Evolutionary conservation across 345 rosid genomes (phyloP), one percentile per base, ranked within the genome.

Genomic region (Reutealis trisperma): DNA sequence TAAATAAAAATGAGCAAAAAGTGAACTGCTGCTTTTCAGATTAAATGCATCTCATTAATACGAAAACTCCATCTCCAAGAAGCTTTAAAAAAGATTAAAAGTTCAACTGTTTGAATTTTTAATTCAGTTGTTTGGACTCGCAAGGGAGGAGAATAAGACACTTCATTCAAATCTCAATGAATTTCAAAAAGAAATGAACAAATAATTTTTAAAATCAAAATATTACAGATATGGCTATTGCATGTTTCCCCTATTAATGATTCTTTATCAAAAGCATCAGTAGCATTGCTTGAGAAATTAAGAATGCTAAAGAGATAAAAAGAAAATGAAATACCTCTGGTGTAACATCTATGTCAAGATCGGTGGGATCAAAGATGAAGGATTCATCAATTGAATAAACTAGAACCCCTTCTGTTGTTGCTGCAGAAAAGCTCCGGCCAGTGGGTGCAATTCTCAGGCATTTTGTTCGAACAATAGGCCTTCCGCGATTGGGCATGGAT

Each of bases 391-490:
- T 84, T 71, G 99, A 93, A 86, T 79, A 93, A 77, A 96, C 87
- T 59, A 91, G 89, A 67, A 96, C 98, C 41, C 98, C 99, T 79
- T 96, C 99, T 2, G 98, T 96, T n/a, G 98, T 93, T 61, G 99
- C 97, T 22, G 97, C 98, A 37, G 93, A 84, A 83, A 96, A 93
- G 83, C 89, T 89, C 61, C 98, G 89, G 14, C 99, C 98, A 18
- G 99, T 96, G 65, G 98, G 99, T 58, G 99, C 91, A 78, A 96
- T 89, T 87, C 90, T 89, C 67, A 96, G 86, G 86, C 90, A 83
- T 76, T 92, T 93, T 32, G 99, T 93, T 79, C 85, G 85, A 86
- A 96, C 79, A 63, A 90, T 83, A 66, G 97, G 93, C 75, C 97
- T 90, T 70, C 97, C 97, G 25, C 78, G 87, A 83, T 93, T 93